phyloP scores from a whole-genome alignment of 2,329 filamentous ascomycete species.

The Aspergillus fischeri region DNA sequence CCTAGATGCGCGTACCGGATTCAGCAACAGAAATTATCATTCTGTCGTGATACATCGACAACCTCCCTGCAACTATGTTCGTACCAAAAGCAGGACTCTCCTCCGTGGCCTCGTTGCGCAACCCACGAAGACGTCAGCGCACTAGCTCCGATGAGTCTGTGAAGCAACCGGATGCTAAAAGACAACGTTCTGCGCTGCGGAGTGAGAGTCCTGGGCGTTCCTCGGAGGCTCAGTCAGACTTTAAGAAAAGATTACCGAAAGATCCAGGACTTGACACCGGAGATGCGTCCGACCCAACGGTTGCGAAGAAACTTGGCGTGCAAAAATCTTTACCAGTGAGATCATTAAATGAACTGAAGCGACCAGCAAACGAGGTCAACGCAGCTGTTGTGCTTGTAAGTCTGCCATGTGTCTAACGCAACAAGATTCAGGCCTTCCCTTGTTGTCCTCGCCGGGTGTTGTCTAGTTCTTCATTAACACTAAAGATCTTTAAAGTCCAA shows the following conservation, averaged over 20 bases:
- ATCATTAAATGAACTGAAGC: slow-evolving; percentile 35
- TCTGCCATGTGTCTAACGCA: slow-evolving; percentile 1
- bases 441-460: background rate
- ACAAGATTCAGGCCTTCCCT: background rate
- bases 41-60: background rate
- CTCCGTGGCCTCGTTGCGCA: slow-evolving; percentile 27
- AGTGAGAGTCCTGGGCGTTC: slow-evolving; percentile 31
- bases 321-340: slow-evolving; percentile 35
- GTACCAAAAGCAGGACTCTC: slow-evolving; percentile 30
- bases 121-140: slow-evolving; percentile 37
- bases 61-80: slow-evolving; percentile 30
- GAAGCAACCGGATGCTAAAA: slow-evolving; percentile 44
- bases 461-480: slow-evolving; percentile 8
- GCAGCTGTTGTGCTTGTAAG: slow-evolving; percentile 36
- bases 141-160: slow-evolving; percentile 43
- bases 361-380: slow-evolving; percentile 25
- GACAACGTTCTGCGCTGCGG: slow-evolving; percentile 42
- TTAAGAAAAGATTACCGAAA: slow-evolving; percentile 13
- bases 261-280: slow-evolving; percentile 8
- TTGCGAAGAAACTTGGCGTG: slow-evolving; percentile 15
- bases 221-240: slow-evolving; percentile 15
- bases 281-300: slow-evolving; percentile 9
- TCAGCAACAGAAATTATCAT: background rate
- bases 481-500: slow-evolving; percentile 56
- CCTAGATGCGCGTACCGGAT: background rate